Base-by-base conservation (phyloP, 352 stramenopile species). In the Pythium guiyangense region DNA sequence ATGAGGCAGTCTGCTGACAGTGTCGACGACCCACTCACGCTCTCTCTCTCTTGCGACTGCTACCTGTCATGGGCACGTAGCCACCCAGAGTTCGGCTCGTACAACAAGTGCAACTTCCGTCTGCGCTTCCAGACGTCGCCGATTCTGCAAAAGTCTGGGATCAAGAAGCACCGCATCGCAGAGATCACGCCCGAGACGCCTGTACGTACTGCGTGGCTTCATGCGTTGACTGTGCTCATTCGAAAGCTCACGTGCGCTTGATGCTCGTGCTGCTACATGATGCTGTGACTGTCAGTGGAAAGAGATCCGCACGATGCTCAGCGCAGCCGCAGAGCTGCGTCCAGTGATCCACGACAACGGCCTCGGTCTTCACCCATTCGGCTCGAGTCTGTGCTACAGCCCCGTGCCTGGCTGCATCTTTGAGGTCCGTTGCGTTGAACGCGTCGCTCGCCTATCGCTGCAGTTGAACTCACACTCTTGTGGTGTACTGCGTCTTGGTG, bases 21-120 rank as follows among this genome's bases (percentile, higher is more conserved):
- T 40, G 35, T 26, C 27, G 35, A 29, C 4, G 12, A 39, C 18
- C 18, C 11, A 29, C 6, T 17, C 9, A 40, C 10, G 9, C 8
- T 18, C 5, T 53, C n/a, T 43, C 35, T 39, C 17, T 34, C 29
- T 34, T 34, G 29, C 29, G 5, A 44, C 35, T 27, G 26, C 37
- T 57, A 9, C n/a, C 25, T 22, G 22, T 49, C 31, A 6, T 44
- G 3, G 42, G 6, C 54, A 6, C 25, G 2, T 31, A 92, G 82
- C 9, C 82, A 94, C 37, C 76, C 82, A 2, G 82, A 90, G 40
- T 94, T 94, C 57, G 81, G 79, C 14, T 67, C 76, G 15, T 94
- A 92, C 61, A 76, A 90, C 60, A 94, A 94, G 57, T 94, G 82
- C 67, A 94, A 94, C 52, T 94, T 89, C 43, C 73, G 66, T 18